Evolutionary conservation across 345 rosid genomes (phyloP).

Genomic region (Aquilaria sinensis): DNA sequence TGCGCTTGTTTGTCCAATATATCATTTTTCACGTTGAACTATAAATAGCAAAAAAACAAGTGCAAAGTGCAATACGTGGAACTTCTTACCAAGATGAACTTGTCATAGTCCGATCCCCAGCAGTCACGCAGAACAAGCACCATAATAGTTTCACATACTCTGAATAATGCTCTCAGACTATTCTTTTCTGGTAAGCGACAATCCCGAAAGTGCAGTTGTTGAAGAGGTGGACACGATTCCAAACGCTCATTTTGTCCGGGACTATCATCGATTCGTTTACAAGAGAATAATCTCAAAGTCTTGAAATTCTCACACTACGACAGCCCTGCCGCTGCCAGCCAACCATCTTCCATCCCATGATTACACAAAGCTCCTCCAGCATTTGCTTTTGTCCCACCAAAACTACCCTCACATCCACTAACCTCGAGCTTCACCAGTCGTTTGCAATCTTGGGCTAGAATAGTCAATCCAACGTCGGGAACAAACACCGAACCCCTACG

Average conservation of each 20-base stretch:
- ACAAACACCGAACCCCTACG: slow-evolving; percentile 14
- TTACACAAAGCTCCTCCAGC: slow-evolving; percentile 87
- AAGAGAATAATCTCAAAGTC: slow-evolving; percentile 64
- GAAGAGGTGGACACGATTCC: slow-evolving; percentile 72
- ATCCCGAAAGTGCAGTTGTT: slow-evolving; percentile 67
- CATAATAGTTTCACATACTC: slow-evolving; percentile 60
- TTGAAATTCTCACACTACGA: slow-evolving; percentile 83
- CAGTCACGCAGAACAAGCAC: slow-evolving; percentile 76
- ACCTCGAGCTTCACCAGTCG: slow-evolving; percentile 91
- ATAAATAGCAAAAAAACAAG: too few species aligned
- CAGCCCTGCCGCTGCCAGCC: slow-evolving; percentile 61
- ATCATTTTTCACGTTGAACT: too few species aligned
- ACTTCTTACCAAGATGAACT: slow-evolving; percentile 45
- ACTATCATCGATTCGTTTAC: slow-evolving; percentile 61
- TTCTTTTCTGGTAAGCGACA: slow-evolving; percentile 71
- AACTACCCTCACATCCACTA: slow-evolving; percentile 83
- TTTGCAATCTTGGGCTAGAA: slow-evolving; percentile 87
- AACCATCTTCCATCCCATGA: slow-evolving; percentile 92
- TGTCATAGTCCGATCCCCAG: slow-evolving; percentile 87
- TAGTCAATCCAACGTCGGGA: slow-evolving; percentile 87
- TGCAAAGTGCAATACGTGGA: slow-evolving; percentile 47
- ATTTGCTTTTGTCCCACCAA: slow-evolving; percentile 91
- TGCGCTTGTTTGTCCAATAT: too few species aligned
- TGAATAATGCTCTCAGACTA: slow-evolving; percentile 56
- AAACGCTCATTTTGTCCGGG: slow-evolving; percentile 69